phyloP scores from a whole-genome alignment of 768 basidiomycete genomes.

The Lepiota brunneoincarnata region DNA sequence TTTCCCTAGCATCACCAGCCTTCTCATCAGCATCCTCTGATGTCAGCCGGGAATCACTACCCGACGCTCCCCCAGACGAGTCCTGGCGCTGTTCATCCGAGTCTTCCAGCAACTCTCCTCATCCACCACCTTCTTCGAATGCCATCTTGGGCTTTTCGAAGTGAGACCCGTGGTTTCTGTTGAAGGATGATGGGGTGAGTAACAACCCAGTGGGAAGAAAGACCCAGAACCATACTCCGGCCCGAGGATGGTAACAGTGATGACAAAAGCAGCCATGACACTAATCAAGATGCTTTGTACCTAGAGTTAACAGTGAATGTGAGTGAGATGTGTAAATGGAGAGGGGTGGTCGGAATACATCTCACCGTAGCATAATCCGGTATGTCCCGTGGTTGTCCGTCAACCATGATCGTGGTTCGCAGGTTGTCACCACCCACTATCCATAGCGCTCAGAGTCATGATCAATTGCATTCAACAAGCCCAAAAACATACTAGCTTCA shows the following conservation, averaged over 20 bases:
- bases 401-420: too few relatives aligned
- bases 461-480: too few relatives aligned
- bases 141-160: conserved; percentile 84
- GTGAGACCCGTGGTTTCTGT: conserved; percentile 69
- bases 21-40: background rate
- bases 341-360: background rate
- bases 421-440: too few relatives aligned
- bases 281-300: conserved; percentile 91
- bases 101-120: conserved; percentile 38
- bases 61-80: background rate
- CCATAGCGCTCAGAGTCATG: too few relatives aligned
- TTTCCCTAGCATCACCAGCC: background rate
- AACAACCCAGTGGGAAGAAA: background rate
- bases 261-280: conserved; percentile 70
- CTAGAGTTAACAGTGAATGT: conserved; percentile 20
- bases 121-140: conserved; percentile 70
- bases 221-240: conserved; percentile 54
- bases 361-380: conserved; percentile 21
- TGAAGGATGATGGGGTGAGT: background rate
- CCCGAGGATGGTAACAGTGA: conserved; percentile 76
- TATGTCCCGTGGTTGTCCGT: too few relatives aligned
- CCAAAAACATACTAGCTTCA: too few relatives aligned
- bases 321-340: conserved; percentile 2
- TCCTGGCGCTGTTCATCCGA: conserved; percentile 2
- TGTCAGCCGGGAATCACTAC: background rate